Evolutionary conservation across 2,329 filamentous ascomycete species (phyloP), one percentile per base, ranked within the genome.

Genomic region (Colletotrichum coccodes): DNA sequence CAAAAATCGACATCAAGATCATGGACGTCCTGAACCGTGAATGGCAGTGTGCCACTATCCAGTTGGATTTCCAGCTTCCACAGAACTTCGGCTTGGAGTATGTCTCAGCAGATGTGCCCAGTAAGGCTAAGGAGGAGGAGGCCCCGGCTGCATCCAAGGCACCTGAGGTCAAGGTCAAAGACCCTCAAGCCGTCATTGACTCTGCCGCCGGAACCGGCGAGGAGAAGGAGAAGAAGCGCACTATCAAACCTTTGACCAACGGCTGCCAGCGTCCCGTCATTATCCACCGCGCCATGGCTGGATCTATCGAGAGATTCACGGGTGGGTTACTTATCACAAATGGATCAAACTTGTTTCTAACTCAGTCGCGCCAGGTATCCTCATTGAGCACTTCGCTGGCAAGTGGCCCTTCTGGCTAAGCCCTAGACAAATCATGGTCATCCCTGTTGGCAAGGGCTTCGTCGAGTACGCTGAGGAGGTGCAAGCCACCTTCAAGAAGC

Each of bases 1-100:
- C 96, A 59, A 99, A 99, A 89, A 97, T 98, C 75, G 96, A 99
- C 76, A 96, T 99, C 77, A 97, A 94, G 70, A 95, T 99, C 76
- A 91, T 91, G 59, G 95, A 98, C 81, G 94, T 94, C 52, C 85
- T 98, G 73, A 90, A 90, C 80, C 89, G 95, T 78, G 72, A 73
- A 69, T 93, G 91, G 84, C 93, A 97, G 81, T 97, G 94, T 76
- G 94, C 95, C 74, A 98, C 95, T 14, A 97, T 98, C 73, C 95
- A 98, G 83, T 89, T 97, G 62, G 94, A 97, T 79, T 97, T 97
- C 84, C 88, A 93, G 23, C 92, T 71, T 30, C 70, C 70, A 23
- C 67, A 70, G 53, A 72, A 94, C 80, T 98, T 98, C 82, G 92
- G 93, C 76, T 88, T 98, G 46, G 92, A 95, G 79, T 97, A 94